Base-by-base conservation (phyloP, 73 alveolate genomes). In the Tetrahymena malaccensis region DNA sequence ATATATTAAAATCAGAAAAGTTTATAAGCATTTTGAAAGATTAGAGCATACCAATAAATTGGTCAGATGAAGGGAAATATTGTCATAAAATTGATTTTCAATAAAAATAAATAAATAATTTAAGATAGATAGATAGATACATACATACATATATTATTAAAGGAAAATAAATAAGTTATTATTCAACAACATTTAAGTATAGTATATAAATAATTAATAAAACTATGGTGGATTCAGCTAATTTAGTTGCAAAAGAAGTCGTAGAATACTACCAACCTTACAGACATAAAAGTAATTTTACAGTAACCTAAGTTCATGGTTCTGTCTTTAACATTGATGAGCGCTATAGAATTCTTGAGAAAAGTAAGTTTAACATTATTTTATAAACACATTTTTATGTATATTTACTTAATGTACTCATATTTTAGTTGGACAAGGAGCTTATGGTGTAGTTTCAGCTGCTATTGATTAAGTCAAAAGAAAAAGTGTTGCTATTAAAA, bases 401-500 rank as follows among this genome's bases (percentile, higher is more conserved):
- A 40, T 40, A 7, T 11, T 50, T 11, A 50, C 13, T 50, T 2
- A 50, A 50, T 50, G 0, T 50, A 19, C 0, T 50, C 16, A 19
- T 50, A 70, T 70, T 27, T 70, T 31, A 70, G 89, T 70, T 25
- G 89, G 89, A 27, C 37, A 70, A 70, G 89, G 89, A 27, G 89
- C 89, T n/a, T 70, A 70, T 70, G 89, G 89, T 8, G 89, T 70
- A 7, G 89, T 70, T 70, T 70, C 89, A 70, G 89, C 89, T 70
- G 89, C 89, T 8, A 70, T 70, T n/a, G 89, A 70, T 70, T 25
- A 70, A 31, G 89, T 70, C 1, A 70, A 70, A 33, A 70, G 89
- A 70, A 70, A 70, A 70, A 70, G 89, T 25, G 99, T 97, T 13
- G 98, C 98, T 35, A 97, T 98, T 15, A 98, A 98, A 94, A 98